These are phyloP conservation scores for Coniferiporia sulphurascens DNA, from an alignment of 1,284 basidiomycete species.

Conservation along the genomic window DNA sequence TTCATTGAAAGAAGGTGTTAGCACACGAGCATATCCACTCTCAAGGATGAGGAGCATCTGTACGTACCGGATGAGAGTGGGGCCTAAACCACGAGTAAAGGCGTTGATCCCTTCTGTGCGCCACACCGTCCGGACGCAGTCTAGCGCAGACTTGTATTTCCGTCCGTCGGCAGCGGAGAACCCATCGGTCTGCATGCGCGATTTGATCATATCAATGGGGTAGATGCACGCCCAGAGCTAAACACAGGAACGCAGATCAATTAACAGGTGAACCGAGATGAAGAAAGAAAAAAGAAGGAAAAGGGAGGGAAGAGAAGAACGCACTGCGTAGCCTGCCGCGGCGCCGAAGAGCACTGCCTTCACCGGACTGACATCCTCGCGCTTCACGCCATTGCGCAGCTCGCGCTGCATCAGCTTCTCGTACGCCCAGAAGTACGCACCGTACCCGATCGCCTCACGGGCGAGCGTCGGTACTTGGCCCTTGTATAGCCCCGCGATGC, in stretches of 20 bases:
- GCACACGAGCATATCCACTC: neutral
- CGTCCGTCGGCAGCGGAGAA: conserved; percentile 69
- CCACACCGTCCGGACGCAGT: conserved; percentile 83
- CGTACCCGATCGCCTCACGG: conserved; percentile 84
- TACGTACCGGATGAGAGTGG: conserved; percentile 81
- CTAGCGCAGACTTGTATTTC: conserved; percentile 77
- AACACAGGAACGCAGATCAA: neutral
- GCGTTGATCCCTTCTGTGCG: conserved; percentile 76
- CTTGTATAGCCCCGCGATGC: conserved; percentile 86
- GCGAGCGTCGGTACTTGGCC: conserved; percentile 88
- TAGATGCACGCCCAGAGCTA: conserved; percentile 85
- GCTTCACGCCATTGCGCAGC: conserved; percentile 58
- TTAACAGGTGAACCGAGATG: neutral
- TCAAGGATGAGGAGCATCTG: conserved; percentile 20
- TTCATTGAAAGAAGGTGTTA: conserved; percentile 26
- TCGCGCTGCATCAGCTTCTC: conserved; percentile 89
- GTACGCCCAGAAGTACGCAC: conserved; percentile 89
- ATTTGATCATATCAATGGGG: conserved; percentile 94
- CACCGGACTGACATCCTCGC: conserved; percentile 73
- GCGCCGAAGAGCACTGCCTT: conserved; percentile 85
- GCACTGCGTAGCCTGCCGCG: conserved; percentile 77
- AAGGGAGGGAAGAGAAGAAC: conserved; percentile 26
- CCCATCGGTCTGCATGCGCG: conserved; percentile 91
- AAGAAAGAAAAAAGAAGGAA: neutral
- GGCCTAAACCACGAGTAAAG: conserved; percentile 85